Evolutionary conservation across 768 basidiomycete genomes (phyloP).

Genomic region (Boletus reticuloceps): DNA sequence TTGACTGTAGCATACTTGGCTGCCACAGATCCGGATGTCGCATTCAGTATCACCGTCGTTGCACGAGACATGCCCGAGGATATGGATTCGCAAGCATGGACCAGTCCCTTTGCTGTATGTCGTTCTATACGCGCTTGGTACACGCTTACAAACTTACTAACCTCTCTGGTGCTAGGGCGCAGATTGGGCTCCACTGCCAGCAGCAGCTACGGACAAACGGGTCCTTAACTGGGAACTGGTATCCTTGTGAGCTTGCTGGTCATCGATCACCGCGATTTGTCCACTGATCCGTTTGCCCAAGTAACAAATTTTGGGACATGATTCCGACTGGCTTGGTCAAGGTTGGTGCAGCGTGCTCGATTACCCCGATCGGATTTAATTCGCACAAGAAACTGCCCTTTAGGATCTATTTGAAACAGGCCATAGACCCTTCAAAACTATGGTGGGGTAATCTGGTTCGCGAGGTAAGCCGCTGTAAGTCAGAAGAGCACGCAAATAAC

Average conservation of each 20-base stretch:
- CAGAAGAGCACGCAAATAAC: background rate
- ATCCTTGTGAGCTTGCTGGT: slow-evolving; percentile 37
- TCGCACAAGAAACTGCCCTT: slow-evolving; percentile 38
- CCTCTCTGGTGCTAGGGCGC: slow-evolving; percentile 36
- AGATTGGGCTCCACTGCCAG: slow-evolving; percentile 45
- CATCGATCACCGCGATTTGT: background rate
- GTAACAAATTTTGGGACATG: slow-evolving; percentile 48
- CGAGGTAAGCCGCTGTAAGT: slow-evolving; percentile 31
- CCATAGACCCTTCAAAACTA: slow-evolving; percentile 18
- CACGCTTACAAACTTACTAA: background rate
- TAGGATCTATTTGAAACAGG: slow-evolving; percentile 28
- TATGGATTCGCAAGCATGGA: slow-evolving; percentile 42
- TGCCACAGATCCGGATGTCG: slow-evolving; percentile 17
- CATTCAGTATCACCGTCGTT: slow-evolving; percentile 27
- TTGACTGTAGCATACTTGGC: slow-evolving; percentile 36
- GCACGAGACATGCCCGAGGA: slow-evolving; percentile 38
- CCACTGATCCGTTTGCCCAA: slow-evolving; percentile 17
- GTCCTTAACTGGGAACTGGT: slow-evolving; percentile 37
- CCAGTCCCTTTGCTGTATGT: slow-evolving; percentile 51
- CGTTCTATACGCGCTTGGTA: background rate
- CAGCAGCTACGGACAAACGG: slow-evolving; percentile 33
- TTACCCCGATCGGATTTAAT: background rate
- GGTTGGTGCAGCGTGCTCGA: slow-evolving; percentile 22
- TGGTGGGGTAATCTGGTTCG: slow-evolving; percentile 42
- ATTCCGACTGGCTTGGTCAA: slow-evolving; percentile 41